Conservation (phyloP, 495 filamentous ascomycete genomes). For the Neurospora sublineolata region DNA sequence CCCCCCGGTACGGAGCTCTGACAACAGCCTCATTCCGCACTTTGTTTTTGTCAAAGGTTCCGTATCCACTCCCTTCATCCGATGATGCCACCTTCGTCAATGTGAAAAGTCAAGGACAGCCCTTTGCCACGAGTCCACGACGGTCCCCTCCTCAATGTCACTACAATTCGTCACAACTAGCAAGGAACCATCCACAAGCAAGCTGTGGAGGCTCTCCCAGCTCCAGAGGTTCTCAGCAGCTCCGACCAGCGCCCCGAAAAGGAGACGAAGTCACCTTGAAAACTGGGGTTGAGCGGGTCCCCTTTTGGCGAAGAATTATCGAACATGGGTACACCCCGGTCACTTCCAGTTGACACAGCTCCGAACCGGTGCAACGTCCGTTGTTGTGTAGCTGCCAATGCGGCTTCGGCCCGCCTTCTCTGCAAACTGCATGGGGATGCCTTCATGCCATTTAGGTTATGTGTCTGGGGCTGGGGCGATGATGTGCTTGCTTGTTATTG, state of each 20-base stretch:
- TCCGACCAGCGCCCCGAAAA: neutral
- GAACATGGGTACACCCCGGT: neutral
- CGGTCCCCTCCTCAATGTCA: neutral
- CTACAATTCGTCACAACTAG: neutral
- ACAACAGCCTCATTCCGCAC: neutral
- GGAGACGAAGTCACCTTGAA: neutral
- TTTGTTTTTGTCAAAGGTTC: neutral
- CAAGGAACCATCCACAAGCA: neutral
- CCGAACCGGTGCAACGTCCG: neutral
- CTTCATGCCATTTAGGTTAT: neutral
- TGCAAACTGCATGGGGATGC: neutral
- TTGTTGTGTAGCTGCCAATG: too few species aligned
- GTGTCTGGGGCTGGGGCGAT: neutral
- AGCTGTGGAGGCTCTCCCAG: neutral
- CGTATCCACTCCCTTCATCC: neutral
- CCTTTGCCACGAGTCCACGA: neutral
- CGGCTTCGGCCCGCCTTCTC: neutral
- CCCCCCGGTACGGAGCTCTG: neutral
- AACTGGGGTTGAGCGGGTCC: neutral
- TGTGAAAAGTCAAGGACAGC: neutral
- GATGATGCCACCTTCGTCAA: neutral
- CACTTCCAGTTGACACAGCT: neutral
- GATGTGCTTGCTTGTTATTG: neutral
- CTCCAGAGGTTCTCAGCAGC: neutral
- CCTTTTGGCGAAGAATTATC: neutral